Conservation (phyloP, 257 asterid species). For the Solanum ahanhuiri region DNA sequence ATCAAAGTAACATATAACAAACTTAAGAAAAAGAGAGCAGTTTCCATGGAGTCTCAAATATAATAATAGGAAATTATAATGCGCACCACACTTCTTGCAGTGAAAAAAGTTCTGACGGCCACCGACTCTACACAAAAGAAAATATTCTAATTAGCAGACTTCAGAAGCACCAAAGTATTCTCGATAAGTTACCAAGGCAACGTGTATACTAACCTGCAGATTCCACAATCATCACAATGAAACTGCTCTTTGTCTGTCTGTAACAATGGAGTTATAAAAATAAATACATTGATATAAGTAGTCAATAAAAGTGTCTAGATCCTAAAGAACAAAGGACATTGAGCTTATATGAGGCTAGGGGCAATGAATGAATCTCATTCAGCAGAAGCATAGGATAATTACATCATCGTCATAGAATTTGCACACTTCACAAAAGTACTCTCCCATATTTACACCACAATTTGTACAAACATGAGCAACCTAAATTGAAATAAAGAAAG, state of each 20-base stretch:
- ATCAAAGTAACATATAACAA: neutral
- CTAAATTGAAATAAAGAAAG: slow-evolving; percentile 21
- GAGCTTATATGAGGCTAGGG: neutral
- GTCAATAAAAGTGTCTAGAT: neutral
- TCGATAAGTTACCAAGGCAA: neutral
- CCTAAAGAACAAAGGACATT: neutral
- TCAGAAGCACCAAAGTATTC: neutral
- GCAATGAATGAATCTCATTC: neutral
- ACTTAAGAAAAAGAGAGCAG: neutral
- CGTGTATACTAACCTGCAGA: slow-evolving; percentile 59
- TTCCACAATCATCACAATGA: slow-evolving; percentile 94
- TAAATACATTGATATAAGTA: neutral
- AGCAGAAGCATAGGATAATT: slow-evolving; percentile 4
- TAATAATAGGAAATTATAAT: neutral
- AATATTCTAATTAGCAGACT: neutral
- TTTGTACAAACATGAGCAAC: slow-evolving; percentile 75
- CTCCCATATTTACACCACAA: slow-evolving; percentile 98
- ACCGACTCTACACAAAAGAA: slow-evolving; percentile 41
- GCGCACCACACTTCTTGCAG: slow-evolving; percentile 87
- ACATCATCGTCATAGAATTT: slow-evolving; percentile 93
- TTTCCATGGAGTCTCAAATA: neutral
- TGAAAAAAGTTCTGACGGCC: slow-evolving; percentile 87
- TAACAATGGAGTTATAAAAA: neutral
- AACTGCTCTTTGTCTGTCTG: slow-evolving; percentile 82
- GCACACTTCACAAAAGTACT: slow-evolving; percentile 80